Evolutionary conservation across 768 basidiomycete genomes (phyloP), one percentile per base, ranked within the genome.

Genomic region (Vararia minispora): DNA sequence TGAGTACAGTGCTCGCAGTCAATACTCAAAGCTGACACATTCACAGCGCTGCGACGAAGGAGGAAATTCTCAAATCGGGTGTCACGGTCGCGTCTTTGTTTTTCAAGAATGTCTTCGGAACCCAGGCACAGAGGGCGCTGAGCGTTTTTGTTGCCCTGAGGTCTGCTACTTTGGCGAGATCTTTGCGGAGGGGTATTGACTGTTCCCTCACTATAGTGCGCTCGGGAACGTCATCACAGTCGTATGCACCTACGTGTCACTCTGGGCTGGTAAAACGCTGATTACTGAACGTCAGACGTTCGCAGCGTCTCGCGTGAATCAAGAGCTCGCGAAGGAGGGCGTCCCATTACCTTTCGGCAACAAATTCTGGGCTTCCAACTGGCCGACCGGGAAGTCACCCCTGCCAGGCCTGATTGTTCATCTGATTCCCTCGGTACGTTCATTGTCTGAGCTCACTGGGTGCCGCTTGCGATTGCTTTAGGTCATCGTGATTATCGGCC

Each of bases 261-360:
- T 4, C 16, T 20, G 16, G 13, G 25, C 5, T 38, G 13, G 17
- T 36, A 14, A 13, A 20, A 2, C 12, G 5, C 20, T 10, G 18
- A 6, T 13, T 24, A 10, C 0, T 32, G 9, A 13, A 4, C 1
- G 30, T 8, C 35, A 73, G 71, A 69, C 72, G 0, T 76, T 71
- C 45, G 57, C 69, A 10, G 63, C 69, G 2, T 54, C 68, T 0
- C 64, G 68, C 13, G 61, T 76, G 3, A 75, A 74, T 40, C 74
- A 76, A 58, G 74, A 76, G 37, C 65, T 77, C 4, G 74, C 74
- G 4, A 77, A 77, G 43, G 74, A 74, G 49, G 74, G 74, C 1
- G 58, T 76, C n/a, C 74, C 73, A 9, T 61, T 76, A 0, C 73
- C 74, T 0, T 74, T 74, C 37, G 71, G 71, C 2, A 75, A 70